Conservation (phyloP, 2,329 filamentous ascomycete species). For the Trichoderma asperellum region DNA sequence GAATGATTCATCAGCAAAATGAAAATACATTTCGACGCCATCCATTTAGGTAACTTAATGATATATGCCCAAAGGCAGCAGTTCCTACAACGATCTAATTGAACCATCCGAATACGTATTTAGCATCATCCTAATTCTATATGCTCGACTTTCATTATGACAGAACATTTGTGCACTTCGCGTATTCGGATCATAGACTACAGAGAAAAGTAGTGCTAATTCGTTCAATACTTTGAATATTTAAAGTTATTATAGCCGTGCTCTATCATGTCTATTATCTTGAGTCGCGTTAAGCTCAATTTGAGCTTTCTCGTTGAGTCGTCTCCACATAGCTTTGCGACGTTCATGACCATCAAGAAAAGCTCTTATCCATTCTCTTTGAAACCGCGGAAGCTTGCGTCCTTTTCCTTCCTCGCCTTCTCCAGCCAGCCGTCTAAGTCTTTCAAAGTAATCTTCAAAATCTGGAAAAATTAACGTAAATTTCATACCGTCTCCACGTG, state of each 20-base stretch:
- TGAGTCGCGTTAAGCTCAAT: neutral
- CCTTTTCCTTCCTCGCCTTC: slow-evolving; percentile 49
- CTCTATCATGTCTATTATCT: neutral
- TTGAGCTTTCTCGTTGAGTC: slow-evolving; percentile 46
- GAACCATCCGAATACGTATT: neutral
- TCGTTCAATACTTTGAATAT: neutral
- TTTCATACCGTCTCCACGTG: slow-evolving; percentile 58
- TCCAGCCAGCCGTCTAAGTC: slow-evolving; percentile 54
- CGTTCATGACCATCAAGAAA: slow-evolving; percentile 60
- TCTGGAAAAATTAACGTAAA: slow-evolving; percentile 64
- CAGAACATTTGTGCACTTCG: neutral
- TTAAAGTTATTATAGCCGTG: neutral
- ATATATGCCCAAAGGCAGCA: neutral
- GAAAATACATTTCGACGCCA: neutral
- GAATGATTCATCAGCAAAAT: neutral
- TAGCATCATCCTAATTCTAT: no score
- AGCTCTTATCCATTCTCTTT: slow-evolving; percentile 50
- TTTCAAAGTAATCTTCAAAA: slow-evolving; percentile 68
- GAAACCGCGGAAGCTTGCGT: slow-evolving; percentile 50
- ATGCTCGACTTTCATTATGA: neutral
- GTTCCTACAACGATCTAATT: neutral
- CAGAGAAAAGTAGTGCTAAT: neutral
- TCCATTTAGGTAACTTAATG: neutral
- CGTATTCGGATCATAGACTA: neutral
- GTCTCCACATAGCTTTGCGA: slow-evolving; percentile 62